Percentiles rank a stretch among this genome's conserved stretches.
Conservation (phyloP, 2,329 filamentous ascomycete genomes). For the Grosmannia huntii region DNA sequence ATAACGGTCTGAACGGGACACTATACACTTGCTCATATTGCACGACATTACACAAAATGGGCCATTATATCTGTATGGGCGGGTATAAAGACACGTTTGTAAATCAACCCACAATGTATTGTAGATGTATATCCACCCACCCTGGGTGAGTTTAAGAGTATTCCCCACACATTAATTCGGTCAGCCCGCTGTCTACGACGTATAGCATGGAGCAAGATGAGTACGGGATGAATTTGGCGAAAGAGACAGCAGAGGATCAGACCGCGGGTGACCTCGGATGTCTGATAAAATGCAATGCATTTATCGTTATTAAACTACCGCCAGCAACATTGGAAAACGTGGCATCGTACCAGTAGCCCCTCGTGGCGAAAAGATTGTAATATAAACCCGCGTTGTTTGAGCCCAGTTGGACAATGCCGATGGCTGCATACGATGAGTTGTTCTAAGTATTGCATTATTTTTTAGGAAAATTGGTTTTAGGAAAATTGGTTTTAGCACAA, state of each 20-base stretch:
- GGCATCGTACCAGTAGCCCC: background rate
- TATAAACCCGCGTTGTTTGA: background rate
- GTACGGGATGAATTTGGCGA: background rate
- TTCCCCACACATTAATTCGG: background rate
- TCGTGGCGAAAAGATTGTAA: background rate
- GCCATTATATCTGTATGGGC: background rate
- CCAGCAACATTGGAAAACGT: background rate
- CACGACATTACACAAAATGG: background rate
- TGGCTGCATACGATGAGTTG: background rate
- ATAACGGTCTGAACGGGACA: background rate
- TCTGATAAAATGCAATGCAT: background rate
- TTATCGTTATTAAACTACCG: background rate
- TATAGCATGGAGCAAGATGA: background rate
- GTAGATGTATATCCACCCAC: background rate
- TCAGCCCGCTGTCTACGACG: background rate
- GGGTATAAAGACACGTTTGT: background rate
- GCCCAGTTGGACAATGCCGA: background rate
- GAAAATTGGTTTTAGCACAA: too few species aligned
- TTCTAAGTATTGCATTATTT: background rate
- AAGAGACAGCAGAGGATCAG: background rate
- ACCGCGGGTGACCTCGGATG: background rate
- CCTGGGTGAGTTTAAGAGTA: background rate
- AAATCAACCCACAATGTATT: background rate
- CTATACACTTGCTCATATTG: background rate
- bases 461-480: too few species aligned